Evolutionary conservation across 208 protist genomes (phyloP), one percentile per base, ranked within the genome.

Genomic region (Novymonas esmeraldas): DNA sequence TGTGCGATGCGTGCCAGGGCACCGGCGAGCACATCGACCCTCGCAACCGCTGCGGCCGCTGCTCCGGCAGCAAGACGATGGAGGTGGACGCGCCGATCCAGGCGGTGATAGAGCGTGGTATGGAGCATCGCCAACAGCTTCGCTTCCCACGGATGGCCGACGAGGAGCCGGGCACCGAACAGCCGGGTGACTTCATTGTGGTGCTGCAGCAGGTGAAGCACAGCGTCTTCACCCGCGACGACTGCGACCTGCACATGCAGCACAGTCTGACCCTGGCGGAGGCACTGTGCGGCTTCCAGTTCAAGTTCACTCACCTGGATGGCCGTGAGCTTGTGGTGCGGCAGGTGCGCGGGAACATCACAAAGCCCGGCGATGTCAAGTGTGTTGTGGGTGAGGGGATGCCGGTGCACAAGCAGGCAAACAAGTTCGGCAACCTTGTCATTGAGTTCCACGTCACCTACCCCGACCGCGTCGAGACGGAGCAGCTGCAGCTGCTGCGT

Each of bases 181-280:
- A 36, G 2, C 28, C 96, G 14, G 98, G 98, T 22, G 98, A 99
- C 78, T 79, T 99, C 55, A 81, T 99, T 14, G 90, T 99, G 55
- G 83, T 99, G 10, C 50, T 99, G 20, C 71, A 98, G 44, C 75
- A 99, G 69, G 83, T 94, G 48, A 90, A 97, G 64, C 97, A 99
- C 82, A 46, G 72, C 20, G 2, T 62, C 11, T 99, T 99, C 70
- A 70, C 82, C 7, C 83, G 98, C 41, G 63, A 98, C 6, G 95
- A 85, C 39, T 68, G 85, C 41, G 96, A 99, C 73, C 80, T 99
- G 3, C 44, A 95, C 57, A 93, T 98, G 67, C 85, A 76, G 10
- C 84, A 95, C 34, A 77, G 73, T 22, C 89, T 99, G 54, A 87
- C 80, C 0, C 83, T 99, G n/a, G 73, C 79, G 2, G 97, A 99